phyloP scores from a whole-genome alignment of 139 green algal species.

The Nannochloris sp. region DNA sequence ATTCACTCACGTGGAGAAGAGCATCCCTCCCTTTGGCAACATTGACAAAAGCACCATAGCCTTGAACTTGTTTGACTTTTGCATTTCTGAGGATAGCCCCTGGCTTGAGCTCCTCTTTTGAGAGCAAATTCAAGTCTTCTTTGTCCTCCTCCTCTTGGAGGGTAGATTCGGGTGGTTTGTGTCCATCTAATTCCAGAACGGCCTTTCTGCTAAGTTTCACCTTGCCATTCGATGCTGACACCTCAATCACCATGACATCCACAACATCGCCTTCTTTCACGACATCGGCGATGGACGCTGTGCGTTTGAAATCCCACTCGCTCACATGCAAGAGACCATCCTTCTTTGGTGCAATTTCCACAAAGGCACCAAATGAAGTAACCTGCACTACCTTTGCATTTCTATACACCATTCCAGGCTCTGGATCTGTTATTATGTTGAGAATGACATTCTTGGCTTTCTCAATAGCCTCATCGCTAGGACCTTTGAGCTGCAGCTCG shows the following conservation, averaged over 20 bases:
- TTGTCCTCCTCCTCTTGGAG: not conserved
- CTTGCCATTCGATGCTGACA: conserved; percentile 12
- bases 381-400: conserved; percentile 20
- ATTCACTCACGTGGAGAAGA: conserved; percentile 65
- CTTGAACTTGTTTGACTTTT: conserved; percentile 24
- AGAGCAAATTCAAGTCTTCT: conserved; percentile 1
- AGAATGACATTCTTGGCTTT: conserved; percentile 27
- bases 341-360: conserved; percentile 39
- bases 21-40: conserved; percentile 38
- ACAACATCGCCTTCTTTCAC: conserved; percentile 51
- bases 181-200: conserved; percentile 12
- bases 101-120: not conserved
- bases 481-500: conserved; percentile 19
- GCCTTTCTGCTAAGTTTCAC: conserved; percentile 20
- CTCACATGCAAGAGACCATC: conserved; percentile 64
- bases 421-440: conserved; percentile 14
- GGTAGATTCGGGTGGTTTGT: not conserved
- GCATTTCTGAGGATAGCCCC: conserved; percentile 19
- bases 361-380: conserved; percentile 54
- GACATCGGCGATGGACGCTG: conserved; percentile 35
- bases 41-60: conserved; percentile 62
- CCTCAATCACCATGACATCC: conserved; percentile 72
- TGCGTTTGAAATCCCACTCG: conserved; percentile 45
- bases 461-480: conserved; percentile 13
- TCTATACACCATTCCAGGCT: conserved; percentile 25